Conservation (phyloP, 176 grass and related monocot species). For the Calamus simplicifolius region DNA sequence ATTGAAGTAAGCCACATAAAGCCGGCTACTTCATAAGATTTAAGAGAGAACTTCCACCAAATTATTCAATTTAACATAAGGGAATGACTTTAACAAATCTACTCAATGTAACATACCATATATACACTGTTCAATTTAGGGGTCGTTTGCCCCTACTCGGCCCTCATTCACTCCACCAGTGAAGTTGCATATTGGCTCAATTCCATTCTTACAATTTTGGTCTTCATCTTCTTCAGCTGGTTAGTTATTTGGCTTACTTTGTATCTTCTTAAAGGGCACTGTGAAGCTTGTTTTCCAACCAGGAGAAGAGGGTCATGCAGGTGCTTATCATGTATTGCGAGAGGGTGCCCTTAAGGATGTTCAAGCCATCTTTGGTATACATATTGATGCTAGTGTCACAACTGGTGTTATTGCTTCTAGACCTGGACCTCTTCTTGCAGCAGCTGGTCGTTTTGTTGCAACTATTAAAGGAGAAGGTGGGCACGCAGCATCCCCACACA, state of each 20-base stretch:
- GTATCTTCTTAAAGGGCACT: slow-evolving; percentile 29
- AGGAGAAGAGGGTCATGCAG: slow-evolving; percentile 53
- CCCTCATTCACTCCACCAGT: too few relatives aligned
- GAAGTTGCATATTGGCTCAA: too few relatives aligned
- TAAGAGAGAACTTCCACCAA: too few relatives aligned
- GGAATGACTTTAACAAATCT: too few relatives aligned
- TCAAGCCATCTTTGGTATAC: slow-evolving; percentile 49
- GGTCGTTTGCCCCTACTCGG: too few relatives aligned
- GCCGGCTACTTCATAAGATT: too few relatives aligned
- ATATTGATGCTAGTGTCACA: slow-evolving; percentile 15
- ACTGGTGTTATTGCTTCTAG: slow-evolving; percentile 37
- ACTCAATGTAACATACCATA: too few relatives aligned
- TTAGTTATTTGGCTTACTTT: neutral
- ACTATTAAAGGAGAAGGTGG: slow-evolving; percentile 65
- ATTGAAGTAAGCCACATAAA: too few relatives aligned
- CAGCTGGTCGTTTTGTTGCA: slow-evolving; percentile 39
- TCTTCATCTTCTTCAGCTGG: neutral
- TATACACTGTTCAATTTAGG: too few relatives aligned
- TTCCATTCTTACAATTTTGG: neutral
- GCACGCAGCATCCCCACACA: slow-evolving; percentile 44
- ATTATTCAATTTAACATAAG: too few relatives aligned
- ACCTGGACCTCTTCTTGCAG: slow-evolving; percentile 53
- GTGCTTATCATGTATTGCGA: slow-evolving; percentile 55
- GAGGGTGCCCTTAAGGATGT: slow-evolving; percentile 43
- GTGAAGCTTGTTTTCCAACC: slow-evolving; percentile 88